Base-by-base conservation (phyloP, 495 filamentous ascomycete species). In the Rhypophila decipiens region DNA sequence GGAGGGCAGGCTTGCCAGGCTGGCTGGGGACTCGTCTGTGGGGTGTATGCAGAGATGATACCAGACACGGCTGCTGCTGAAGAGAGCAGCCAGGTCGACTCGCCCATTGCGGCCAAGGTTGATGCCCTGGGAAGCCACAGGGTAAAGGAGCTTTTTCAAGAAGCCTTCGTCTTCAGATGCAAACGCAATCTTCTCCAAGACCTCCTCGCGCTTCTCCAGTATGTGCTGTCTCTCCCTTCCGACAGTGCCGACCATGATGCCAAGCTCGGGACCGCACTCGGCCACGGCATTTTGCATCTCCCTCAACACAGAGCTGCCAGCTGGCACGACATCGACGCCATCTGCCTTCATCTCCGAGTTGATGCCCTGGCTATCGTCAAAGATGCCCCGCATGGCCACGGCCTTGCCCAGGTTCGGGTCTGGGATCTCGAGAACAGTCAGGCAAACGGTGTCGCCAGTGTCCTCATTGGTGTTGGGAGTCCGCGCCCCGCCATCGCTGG, bases 311-410 rank as follows among this genome's bases (percentile, higher is more conserved):
- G 93, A 94, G 44, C 81, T 82, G 7, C 85, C 86, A 4, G 80
- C 79, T 0, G 81, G 39, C 1, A 71, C 71, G 15, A 91, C 74
- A 23, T 84, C 73, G 20, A 98, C 79, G 13, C 94, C 94, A 55
- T 98, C 93, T 49, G 89, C 82, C 61, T 88, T 93, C 91, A 98
- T 97, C 65, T 98, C 93, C 1, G 83, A 79, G 53, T 97, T 96
- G 66, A 98, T 95, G 40, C 93, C 93, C n/a, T 84, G 67, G 23
- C 66, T 77, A 53, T 96, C 93, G 56, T 98, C 90, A 58, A 98
- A 97, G 24, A 97, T 80, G 3, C 86, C 86, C 40, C 88, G 82
- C 68, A 97, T 80, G 4, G 87, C 80, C 10, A 90, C 66, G 2
- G 94, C 93, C 60, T 89, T 95, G 39, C 88, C 87, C 10, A 97